These are phyloP conservation scores for Enterocytospora artemiae DNA, from an alignment of 371 early-diverging fungal genomes.

Conservation along the genomic window DNA sequence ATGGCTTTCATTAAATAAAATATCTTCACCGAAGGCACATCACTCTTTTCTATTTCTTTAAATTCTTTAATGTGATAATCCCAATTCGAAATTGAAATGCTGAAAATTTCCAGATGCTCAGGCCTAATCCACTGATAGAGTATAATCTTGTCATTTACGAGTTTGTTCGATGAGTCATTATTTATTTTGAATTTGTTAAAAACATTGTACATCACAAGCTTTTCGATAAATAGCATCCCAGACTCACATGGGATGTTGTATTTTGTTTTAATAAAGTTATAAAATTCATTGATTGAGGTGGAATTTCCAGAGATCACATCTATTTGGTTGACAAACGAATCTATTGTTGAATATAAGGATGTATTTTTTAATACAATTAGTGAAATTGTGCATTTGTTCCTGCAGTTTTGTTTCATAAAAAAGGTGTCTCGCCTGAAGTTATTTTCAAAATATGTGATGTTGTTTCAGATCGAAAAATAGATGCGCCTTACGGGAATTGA, in stretches of 20 bases:
- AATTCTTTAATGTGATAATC: not conserved
- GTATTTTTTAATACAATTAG: not conserved
- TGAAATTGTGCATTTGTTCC: constrained; percentile 1
- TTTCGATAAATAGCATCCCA: constrained; percentile 34
- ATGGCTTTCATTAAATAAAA: constrained; percentile 14
- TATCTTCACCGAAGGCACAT: constrained; percentile 30
- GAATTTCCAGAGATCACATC: constrained; percentile 5
- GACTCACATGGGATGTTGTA: constrained; percentile 29
- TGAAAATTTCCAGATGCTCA: constrained; percentile 16
- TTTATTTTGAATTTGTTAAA: constrained; percentile 5
- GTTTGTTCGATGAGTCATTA: not conserved
- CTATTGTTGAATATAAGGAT: constrained; percentile 9
- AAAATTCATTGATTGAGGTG: constrained; percentile 15
- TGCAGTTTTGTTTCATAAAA: constrained; percentile 4
- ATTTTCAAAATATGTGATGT: too few species aligned
- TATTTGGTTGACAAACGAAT: constrained; percentile 14
- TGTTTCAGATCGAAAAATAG: too few species aligned
- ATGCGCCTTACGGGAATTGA: too few species aligned
- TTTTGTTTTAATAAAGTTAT: constrained; percentile 24
- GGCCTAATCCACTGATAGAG: constrained; percentile 30
- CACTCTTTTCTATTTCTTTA: not conserved
- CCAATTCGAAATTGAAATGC: not conserved
- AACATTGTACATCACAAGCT: constrained; percentile 3
- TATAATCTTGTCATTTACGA: constrained; percentile 29
- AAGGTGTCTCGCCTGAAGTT: too few species aligned